A percentile compares a stretch with the other conserved stretches of the same genome.
These are phyloP conservation scores for Leptodermis oblonga DNA, from an alignment of 257 asterid species.

Conservation along the genomic window DNA sequence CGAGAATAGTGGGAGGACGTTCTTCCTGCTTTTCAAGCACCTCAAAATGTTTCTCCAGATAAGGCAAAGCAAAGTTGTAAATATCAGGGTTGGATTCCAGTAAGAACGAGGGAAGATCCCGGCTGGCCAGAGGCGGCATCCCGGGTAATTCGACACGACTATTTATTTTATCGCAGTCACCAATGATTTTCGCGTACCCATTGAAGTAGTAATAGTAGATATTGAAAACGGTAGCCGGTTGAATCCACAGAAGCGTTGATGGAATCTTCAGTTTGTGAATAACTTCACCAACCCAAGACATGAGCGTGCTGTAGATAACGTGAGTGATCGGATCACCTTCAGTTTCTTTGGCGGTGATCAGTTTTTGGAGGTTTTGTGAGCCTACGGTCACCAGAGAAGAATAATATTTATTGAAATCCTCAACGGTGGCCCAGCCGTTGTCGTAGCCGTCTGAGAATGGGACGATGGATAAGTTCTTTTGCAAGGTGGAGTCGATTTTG, in stretches of 20 bases:
- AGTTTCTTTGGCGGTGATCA: constrained; percentile 15
- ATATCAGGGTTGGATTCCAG: constrained; percentile 18
- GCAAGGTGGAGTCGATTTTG: constrained; percentile 5
- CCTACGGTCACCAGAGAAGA: constrained; percentile 29
- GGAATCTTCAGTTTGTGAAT: constrained; percentile 50
- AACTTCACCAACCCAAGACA: constrained; percentile 51
- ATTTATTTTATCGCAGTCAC: background rate
- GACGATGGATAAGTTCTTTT: constrained; percentile 31
- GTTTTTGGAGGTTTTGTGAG: constrained; percentile 22
- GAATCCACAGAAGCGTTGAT: constrained; percentile 57
- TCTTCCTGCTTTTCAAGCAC: constrained; percentile 22
- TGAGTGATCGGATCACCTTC: constrained; percentile 42
- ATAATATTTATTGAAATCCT: constrained; percentile 22
- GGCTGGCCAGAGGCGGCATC: constrained; percentile 28
- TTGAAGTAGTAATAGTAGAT: constrained; percentile 52
- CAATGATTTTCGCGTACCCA: constrained; percentile 35
- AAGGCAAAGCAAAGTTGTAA: constrained; percentile 18
- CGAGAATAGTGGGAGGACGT: constrained; percentile 34
- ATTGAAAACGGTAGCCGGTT: constrained; percentile 51
- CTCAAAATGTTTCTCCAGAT: constrained; percentile 44
- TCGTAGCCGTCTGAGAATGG: constrained; percentile 56
- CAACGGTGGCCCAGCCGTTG: constrained; percentile 27
- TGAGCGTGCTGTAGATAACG: constrained; percentile 45
- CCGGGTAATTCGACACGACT: constrained; percentile 39
- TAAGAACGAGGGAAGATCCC: constrained; percentile 55